phyloP scores from a whole-genome alignment of 352 stramenopile genomes.

The Phytopythium delawarense region DNA sequence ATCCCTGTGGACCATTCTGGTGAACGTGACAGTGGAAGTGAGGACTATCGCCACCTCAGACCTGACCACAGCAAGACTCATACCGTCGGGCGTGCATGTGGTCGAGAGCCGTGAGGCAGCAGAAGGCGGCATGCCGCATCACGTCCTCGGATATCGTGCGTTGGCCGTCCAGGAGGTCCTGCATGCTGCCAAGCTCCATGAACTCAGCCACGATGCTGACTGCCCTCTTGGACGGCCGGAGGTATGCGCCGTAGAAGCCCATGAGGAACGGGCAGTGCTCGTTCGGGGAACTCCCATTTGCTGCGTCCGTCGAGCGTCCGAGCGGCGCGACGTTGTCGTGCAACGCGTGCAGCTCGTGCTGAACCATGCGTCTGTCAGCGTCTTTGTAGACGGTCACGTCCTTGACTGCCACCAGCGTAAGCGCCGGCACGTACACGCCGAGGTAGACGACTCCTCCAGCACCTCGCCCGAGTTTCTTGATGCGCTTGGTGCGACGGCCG shows the following conservation, averaged over 20 bases:
- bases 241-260: constrained; percentile 87
- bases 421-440: constrained; percentile 71
- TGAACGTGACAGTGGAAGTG: background rate
- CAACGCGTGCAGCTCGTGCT: constrained; percentile 83
- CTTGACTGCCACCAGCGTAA: constrained; percentile 87
- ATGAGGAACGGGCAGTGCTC: constrained; percentile 73
- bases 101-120: constrained; percentile 73
- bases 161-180: constrained; percentile 60
- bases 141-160: constrained; percentile 50
- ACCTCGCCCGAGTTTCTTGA: constrained; percentile 77
- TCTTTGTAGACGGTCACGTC: constrained; percentile 80
- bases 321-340: constrained; percentile 81
- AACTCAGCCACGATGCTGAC: constrained; percentile 92
- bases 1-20: constrained; percentile 83
- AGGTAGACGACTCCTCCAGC: constrained; percentile 83
- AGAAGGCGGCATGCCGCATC: constrained; percentile 74
- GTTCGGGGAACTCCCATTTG: background rate
- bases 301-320: constrained; percentile 3
- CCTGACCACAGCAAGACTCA: background rate
- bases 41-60: background rate
- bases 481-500: constrained; percentile 50
- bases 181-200: constrained; percentile 89
- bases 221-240: constrained; percentile 60
- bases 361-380: constrained; percentile 77
- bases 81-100: constrained; percentile 82